Evolutionary conservation across 495 filamentous ascomycete genomes (phyloP).

Genomic region (Xylaria castorea): DNA sequence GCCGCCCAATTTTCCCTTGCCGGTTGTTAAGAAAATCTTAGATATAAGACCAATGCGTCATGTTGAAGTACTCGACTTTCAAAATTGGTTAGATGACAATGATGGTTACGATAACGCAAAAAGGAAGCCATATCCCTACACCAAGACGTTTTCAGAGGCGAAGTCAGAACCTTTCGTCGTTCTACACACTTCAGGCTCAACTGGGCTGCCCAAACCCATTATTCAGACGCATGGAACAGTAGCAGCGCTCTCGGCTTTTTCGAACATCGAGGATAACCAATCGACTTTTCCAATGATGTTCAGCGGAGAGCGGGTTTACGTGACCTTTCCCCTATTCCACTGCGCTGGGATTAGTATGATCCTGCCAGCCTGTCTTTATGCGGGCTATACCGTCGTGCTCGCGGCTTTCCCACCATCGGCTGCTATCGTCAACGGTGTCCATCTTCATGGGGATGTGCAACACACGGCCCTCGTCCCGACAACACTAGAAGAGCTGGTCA

Average conservation of each 20-base stretch:
- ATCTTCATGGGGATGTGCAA: conserved; percentile 23
- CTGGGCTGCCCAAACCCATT: conserved; percentile 60
- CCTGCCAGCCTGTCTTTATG: conserved; percentile 9
- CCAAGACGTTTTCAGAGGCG: conserved; percentile 46
- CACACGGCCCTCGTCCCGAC: background rate
- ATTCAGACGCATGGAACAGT: conserved; percentile 54
- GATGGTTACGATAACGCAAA: conserved; percentile 23
- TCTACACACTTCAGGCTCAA: conserved; percentile 65
- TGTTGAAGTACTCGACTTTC: conserved; percentile 13
- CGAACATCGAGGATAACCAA: background rate
- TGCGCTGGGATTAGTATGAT: conserved; percentile 1
- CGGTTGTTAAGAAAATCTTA: conserved; percentile 41
- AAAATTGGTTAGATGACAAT: conserved; percentile 11
- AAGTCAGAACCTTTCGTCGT: conserved; percentile 51
- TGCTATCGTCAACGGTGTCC: conserved; percentile 8
- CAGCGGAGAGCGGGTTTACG: background rate
- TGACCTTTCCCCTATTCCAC: conserved; percentile 23
- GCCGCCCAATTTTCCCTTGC: conserved; percentile 36
- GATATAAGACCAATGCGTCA: conserved; percentile 28
- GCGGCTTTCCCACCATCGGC: conserved; percentile 17
- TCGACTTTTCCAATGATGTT: background rate
- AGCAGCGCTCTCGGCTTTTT: conserved; percentile 42
- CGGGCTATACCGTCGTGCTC: conserved; percentile 3
- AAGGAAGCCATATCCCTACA: conserved; percentile 40
- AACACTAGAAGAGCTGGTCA: conserved; percentile 7